Base-by-base conservation (phyloP, 2,329 filamentous ascomycete genomes). In the Nemania diffusa region DNA sequence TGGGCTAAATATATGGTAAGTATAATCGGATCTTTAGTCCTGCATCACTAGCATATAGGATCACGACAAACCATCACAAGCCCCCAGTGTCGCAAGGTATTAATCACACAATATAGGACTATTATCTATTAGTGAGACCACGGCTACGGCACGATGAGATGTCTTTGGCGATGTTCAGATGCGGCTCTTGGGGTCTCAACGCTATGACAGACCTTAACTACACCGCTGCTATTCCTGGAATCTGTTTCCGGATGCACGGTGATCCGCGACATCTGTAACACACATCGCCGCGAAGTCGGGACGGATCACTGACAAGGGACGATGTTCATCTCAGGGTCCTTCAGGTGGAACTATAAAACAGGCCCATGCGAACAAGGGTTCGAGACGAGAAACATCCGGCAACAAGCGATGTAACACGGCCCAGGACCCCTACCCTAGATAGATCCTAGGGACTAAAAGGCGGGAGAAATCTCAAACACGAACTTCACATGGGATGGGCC, bases 331-430 rank as follows among this genome's bases (percentile, higher is more conserved):
- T 53, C 34, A 51, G 50, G 53, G 53, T 29, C 26, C 37, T 55
- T 59, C 37, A 56, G 37, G 29, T 63, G 58, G 66, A 69, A 63
- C 66, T 48, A 32, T 56, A 57, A 65, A 69, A 66, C 62, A 63
- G n/a, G n/a, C 40, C 15, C 9, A 48, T 37, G 55, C 20, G 11
- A 37, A 40, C 65, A 44, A 51, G 53, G 61, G 29, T 48, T 51
- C 20, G 57, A 46, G 42, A 56, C n/a, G 44, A 66, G 52, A 60
- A 63, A 62, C 52, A 48, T 15, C 51, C 34, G 27, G 27, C 53
- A 65, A 44, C 55, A 37, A 26, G 15, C 63, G 63, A 66, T 52
- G 56, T 60, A 63, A 66, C 63, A 63, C 63, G 62, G 58, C 27
- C 53, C 57, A 65, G 66, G 26, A 42, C 65, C 65, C 65, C 56